Conservation (phyloP, 148 eudicot genomes). For the Arctostaphylos glauca region DNA sequence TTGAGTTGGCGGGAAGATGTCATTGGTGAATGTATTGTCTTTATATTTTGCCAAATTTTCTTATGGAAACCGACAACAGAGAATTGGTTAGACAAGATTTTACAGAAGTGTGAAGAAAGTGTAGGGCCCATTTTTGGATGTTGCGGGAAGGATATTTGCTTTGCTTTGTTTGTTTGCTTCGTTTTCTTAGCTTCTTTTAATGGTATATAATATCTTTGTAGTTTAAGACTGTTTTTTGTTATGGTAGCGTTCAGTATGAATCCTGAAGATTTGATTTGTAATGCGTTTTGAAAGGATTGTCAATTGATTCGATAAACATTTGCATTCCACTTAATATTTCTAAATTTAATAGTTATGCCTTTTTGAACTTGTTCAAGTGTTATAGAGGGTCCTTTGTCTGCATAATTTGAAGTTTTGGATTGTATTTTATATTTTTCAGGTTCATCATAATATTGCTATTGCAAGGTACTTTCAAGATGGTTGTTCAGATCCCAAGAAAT, state of each 20-base stretch:
- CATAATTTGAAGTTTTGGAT: constrained; percentile 12
- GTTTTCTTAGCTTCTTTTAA: background rate
- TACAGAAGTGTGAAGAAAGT: background rate
- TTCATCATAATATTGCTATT: constrained; percentile 74
- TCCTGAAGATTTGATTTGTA: background rate
- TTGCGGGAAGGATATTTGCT: background rate
- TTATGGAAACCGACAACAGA: background rate
- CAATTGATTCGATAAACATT: background rate
- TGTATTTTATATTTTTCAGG: constrained; percentile 35
- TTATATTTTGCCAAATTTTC: background rate
- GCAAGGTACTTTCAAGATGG: constrained; percentile 69
- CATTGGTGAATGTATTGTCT: background rate
- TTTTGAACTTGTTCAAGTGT: background rate
- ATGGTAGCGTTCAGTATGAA: background rate
- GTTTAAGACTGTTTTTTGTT: background rate
- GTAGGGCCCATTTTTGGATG: constrained; percentile 4
- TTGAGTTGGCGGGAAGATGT: background rate
- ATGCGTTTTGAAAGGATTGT: background rate
- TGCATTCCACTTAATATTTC: background rate
- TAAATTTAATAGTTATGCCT: background rate
- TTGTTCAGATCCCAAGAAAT: constrained; percentile 65
- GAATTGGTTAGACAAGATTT: background rate
- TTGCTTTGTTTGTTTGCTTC: background rate
- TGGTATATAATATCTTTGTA: background rate
- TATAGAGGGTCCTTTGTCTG: constrained; percentile 3